Conservation (phyloP, 441 rosid genomes). For the Populus hybrid region DNA sequence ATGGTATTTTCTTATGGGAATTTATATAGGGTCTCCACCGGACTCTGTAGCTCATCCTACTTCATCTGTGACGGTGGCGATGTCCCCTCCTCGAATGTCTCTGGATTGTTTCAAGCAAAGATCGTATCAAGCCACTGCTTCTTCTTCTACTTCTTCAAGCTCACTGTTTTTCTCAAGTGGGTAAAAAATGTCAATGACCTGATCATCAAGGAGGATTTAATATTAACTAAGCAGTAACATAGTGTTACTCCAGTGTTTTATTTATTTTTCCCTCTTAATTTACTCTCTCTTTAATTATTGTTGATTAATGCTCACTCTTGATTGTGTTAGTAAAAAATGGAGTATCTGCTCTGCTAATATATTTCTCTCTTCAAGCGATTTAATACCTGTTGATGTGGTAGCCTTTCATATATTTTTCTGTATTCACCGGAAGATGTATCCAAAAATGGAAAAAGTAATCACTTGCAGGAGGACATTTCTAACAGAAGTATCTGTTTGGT, state of each 20-base stretch:
- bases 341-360: not conserved
- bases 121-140: conserved; percentile 42
- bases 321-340: conserved; percentile 10
- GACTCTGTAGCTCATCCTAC: conserved; percentile 56
- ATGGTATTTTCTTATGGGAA: not conserved
- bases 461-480: conserved; percentile 10
- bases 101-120: conserved; percentile 72
- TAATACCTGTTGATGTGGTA: not conserved
- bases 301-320: conserved; percentile 11
- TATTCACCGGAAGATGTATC: not conserved
- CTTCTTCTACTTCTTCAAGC: conserved; percentile 65
- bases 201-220: not conserved
- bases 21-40: conserved; percentile 46
- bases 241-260: conserved; percentile 1
- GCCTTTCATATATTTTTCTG: not conserved
- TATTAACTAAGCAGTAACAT: conserved; percentile 14
- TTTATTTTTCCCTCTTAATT: not conserved
- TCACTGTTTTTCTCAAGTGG: conserved; percentile 73
- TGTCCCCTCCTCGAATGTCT: conserved; percentile 71
- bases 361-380: not conserved
- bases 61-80: conserved; percentile 55
- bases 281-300: not conserved
- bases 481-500: conserved; percentile 8
- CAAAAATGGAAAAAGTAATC: not conserved
- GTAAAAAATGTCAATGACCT: conserved; percentile 14